These are phyloP conservation scores for Davidsoniella neocaledoniae DNA, from an alignment of 2,329 filamentous ascomycete species.

Conservation along the genomic window DNA sequence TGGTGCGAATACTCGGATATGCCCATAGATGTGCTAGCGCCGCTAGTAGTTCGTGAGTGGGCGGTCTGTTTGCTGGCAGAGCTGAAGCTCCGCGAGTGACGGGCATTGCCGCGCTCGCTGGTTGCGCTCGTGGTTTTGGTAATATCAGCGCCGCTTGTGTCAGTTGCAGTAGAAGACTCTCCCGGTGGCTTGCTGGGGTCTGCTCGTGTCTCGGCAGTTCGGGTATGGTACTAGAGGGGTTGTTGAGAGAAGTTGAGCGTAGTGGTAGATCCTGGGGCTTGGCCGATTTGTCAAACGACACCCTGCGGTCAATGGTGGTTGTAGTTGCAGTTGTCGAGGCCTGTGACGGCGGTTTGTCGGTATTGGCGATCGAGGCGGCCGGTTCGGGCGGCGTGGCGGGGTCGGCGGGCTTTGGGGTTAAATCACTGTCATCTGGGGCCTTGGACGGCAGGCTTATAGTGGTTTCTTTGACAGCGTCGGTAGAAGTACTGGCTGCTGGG, in stretches of 20 bases:
- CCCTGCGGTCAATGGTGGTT: background rate
- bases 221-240: background rate
- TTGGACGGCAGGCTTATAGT: constrained; percentile 8
- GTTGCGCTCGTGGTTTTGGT: background rate
- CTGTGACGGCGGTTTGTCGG: background rate
- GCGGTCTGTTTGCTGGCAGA: constrained; percentile 12
- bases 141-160: background rate
- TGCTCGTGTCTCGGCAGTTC: background rate
- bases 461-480: background rate
- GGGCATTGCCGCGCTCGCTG: background rate
- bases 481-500: background rate
- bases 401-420: background rate
- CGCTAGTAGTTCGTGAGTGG: constrained; percentile 24
- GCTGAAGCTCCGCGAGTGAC: constrained; percentile 11
- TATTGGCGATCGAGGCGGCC: background rate
- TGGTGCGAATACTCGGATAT: constrained; percentile 86
- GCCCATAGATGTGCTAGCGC: constrained; percentile 21
- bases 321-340: background rate
- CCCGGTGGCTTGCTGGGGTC: no score
- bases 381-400: constrained; percentile 1
- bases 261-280: background rate
- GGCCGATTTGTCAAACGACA: constrained; percentile 1
- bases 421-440: background rate
- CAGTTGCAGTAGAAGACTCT: no score
- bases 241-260: constrained; percentile 1